A percentile compares a stretch with the other conserved stretches of the same genome.
Evolutionary conservation across 108 stramenopile genomes (phyloP).

Genomic region (Fragilariopsis cylindrus): DNA sequence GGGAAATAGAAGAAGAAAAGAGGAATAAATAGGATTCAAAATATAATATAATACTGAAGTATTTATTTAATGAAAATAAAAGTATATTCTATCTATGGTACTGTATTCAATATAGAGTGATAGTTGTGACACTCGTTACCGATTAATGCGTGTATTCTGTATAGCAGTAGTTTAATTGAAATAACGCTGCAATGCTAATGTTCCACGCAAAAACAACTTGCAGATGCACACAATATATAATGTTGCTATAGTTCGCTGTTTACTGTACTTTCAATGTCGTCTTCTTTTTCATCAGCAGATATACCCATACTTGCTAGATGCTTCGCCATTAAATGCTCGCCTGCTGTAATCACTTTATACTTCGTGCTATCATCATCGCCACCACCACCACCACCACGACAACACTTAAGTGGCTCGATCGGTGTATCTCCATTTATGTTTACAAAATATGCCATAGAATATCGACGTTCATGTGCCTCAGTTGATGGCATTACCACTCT

Average conservation of each 20-base stretch:
- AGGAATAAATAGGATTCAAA: background rate
- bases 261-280: too few relatives aligned
- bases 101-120: too few relatives aligned
- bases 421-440: slow-evolving; percentile 71
- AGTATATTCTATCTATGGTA: too few relatives aligned
- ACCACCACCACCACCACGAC: background rate
- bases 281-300: background rate
- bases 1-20: slow-evolving; percentile 5
- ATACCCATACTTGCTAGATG: slow-evolving; percentile 47
- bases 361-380: slow-evolving; percentile 16
- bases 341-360: slow-evolving; percentile 61
- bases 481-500: slow-evolving; percentile 60
- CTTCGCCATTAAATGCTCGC: slow-evolving; percentile 63
- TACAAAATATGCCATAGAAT: slow-evolving; percentile 85
- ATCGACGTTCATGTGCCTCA: slow-evolving; percentile 39
- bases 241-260: too few relatives aligned
- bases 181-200: too few relatives aligned
- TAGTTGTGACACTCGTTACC: too few relatives aligned
- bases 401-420: slow-evolving; percentile 47
- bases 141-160: too few relatives aligned
- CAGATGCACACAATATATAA: too few relatives aligned
- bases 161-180: too few relatives aligned
- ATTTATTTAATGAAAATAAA: too few relatives aligned
- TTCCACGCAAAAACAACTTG: too few relatives aligned
- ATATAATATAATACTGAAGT: too few relatives aligned